Percentiles rank a stretch among this genome's conserved stretches.
phyloP scores from a whole-genome alignment of 164 flowering plant species.

The Kalanchoe fedtschenkoi region DNA sequence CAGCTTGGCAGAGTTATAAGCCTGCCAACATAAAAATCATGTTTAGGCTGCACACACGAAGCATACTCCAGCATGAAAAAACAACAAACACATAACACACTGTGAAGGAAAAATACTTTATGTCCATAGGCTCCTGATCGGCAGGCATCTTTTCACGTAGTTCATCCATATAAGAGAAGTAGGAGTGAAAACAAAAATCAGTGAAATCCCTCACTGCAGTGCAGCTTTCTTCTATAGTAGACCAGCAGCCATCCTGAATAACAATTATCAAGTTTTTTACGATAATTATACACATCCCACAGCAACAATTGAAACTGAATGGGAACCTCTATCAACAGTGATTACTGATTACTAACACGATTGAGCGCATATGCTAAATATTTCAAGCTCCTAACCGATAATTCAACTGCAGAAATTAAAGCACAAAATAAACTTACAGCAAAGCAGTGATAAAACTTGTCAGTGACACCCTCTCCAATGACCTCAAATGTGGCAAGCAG shows the following conservation, averaged over 20 bases:
- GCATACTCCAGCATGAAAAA: not conserved
- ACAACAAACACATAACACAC: not conserved
- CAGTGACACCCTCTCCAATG: constrained; percentile 37
- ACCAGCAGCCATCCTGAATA: constrained; percentile 66
- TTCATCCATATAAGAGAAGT: constrained; percentile 92
- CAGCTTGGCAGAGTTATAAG: constrained; percentile 54
- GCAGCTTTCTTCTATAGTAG: constrained; percentile 62
- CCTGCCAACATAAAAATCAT: constrained; percentile 19
- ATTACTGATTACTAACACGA: too few species aligned
- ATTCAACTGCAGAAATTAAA: not conserved
- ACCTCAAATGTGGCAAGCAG: constrained; percentile 82
- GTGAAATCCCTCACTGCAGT: constrained; percentile 68
- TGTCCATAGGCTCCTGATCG: constrained; percentile 48
- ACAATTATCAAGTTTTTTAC: not conserved
- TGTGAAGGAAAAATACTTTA: constrained; percentile 32
- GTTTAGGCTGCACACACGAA: not conserved
- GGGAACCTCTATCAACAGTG: too few species aligned
- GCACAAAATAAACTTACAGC: constrained; percentile 30
- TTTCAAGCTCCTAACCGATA: too few species aligned
- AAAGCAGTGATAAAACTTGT: constrained; percentile 53
- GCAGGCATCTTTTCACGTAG: constrained; percentile 39
- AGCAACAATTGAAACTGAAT: not conserved
- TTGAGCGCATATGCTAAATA: too few species aligned
- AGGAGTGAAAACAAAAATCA: constrained; percentile 89
- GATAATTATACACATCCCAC: not conserved